phyloP scores from a whole-genome alignment of 345 rosid species.

The Zanthoxylum bungeanum region DNA sequence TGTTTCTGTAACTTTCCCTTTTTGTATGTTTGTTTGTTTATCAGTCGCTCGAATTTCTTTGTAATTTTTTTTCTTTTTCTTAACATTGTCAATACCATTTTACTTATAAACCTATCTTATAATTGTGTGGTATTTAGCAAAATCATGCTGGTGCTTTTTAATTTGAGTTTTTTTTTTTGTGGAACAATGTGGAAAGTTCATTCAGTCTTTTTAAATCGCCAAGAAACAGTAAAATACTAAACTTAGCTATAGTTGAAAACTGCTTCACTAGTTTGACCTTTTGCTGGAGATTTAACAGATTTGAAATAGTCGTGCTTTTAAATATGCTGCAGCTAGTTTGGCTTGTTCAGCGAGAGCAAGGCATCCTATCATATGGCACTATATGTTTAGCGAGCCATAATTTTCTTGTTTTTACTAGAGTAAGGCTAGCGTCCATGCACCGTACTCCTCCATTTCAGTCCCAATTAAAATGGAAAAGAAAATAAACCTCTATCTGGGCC shows the following conservation, averaged over 20 bases:
- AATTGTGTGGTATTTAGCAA: neutral
- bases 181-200: neutral
- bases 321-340: neutral
- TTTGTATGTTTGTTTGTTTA: neutral
- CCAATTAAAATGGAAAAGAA: too few relatives aligned
- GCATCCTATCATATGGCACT: neutral
- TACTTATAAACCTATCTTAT: neutral
- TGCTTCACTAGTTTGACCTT: neutral
- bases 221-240: neutral
- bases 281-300: neutral
- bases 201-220: neutral
- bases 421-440: neutral
- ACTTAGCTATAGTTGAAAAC: neutral
- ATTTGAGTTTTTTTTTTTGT: neutral
- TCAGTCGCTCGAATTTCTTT: neutral
- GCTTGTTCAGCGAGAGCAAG: neutral
- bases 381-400: neutral
- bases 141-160: neutral
- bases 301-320: neutral
- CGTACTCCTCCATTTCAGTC: neutral
- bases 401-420: neutral
- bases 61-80: too few relatives aligned
- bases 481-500: neutral
- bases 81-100: neutral
- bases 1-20: slow-evolving; percentile 12